Evolutionary conservation across 768 basidiomycete genomes (phyloP).

Genomic region (Boletus coccyginus): DNA sequence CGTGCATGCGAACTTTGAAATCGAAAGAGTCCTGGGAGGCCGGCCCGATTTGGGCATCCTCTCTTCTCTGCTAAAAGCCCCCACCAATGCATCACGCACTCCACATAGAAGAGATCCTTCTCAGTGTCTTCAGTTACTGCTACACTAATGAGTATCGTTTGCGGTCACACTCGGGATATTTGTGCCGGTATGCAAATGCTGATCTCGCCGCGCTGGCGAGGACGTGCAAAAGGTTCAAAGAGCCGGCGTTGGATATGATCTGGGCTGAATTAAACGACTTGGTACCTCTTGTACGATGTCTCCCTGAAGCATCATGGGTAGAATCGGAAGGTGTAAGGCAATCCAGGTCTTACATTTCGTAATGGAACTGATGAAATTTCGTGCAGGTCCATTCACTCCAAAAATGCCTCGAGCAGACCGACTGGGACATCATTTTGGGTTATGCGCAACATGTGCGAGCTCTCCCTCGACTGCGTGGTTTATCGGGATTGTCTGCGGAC

Average conservation of each 20-base stretch:
- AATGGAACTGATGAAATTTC: neutral
- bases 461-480: neutral
- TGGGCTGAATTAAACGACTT: slow-evolving; percentile 10
- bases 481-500: neutral
- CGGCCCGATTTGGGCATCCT: too few species aligned
- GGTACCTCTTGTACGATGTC: slow-evolving; percentile 10
- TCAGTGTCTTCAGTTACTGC: slow-evolving; percentile 11
- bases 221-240: slow-evolving; percentile 16
- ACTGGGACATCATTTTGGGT: slow-evolving; percentile 10
- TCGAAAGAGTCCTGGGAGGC: too few species aligned
- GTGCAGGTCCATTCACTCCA: slow-evolving; percentile 1
- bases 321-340: slow-evolving; percentile 2
- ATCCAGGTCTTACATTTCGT: neutral
- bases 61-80: neutral
- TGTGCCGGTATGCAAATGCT: neutral
- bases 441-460: slow-evolving; percentile 8
- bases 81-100: slow-evolving; percentile 5
- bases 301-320: slow-evolving; percentile 1
- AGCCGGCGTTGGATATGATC: slow-evolving; percentile 7
- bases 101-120: slow-evolving; percentile 9
- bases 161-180: neutral
- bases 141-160: neutral
- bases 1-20: too few species aligned
- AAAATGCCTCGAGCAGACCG: neutral
- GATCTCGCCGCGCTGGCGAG: slow-evolving; percentile 2